Evolutionary conservation across 1,139 yeast genomes (phyloP), one percentile per base, ranked within the genome.

Genomic region (Scheffersomyces lignicola): DNA sequence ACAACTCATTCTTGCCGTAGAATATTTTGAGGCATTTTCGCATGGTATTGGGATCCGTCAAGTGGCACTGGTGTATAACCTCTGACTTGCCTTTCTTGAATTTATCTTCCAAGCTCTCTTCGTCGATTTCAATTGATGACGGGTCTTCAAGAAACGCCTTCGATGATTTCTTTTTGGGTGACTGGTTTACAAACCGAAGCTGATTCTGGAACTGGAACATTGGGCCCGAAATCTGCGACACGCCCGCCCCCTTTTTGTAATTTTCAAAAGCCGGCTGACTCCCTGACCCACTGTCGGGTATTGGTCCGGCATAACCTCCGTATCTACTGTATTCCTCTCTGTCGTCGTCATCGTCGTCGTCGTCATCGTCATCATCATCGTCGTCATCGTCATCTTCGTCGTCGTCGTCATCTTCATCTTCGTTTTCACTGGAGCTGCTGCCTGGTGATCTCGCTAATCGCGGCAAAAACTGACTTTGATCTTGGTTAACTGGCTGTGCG

Each of bases 1-100:
- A 51, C 24, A 70, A 55, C 43, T 69, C 76, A 43, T 68, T 69
- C 39, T 65, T 69, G 8, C 76, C 76, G 41, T 69, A 68, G 39
- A 70, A 70, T 2, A 68, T 62, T 46, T 69, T 69, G 25, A 60
- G 48, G 40, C 76, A 70, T 29, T 63, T 60, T 14, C 48, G 41
- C 21, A 51, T 40, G 3, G 65, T 51, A 3, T 37, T 39, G 3
- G 75, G 72, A 43, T 69, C 74, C 3, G 52, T 45, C 28, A 65
- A 53, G 42, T 66, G 74, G 41, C 76, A 70, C 43, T 69, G 75
- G 41, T 69, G 75, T 13, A 65, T 65, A 1, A 58, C 65, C 1
- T 65, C 61, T 3, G 63, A 43, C 35, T 55, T 58, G 20, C 44
- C 45, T 38, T 56, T 57, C 31, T 45, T 49, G 18, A 47, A 43